Conservation (phyloP, 345 rosid species). For the Kandelia obovata region DNA sequence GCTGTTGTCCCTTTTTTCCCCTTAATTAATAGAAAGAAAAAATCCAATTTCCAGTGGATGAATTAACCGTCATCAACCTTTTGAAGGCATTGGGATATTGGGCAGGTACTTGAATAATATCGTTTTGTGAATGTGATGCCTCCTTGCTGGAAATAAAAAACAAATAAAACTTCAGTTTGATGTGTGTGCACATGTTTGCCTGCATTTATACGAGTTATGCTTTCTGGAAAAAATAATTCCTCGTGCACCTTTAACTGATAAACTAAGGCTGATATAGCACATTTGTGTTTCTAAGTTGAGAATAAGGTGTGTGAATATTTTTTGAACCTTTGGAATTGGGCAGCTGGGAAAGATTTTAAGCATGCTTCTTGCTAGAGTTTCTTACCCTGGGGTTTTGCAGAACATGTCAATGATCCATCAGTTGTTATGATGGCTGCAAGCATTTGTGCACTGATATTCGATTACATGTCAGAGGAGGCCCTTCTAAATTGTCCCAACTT, state of each 20-base stretch:
- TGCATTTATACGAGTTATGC: no score
- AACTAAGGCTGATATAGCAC: no score
- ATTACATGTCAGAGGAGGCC: slow-evolving; percentile 65
- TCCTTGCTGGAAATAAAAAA: background rate
- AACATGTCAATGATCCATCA: slow-evolving; percentile 43
- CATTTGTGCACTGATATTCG: slow-evolving; percentile 65
- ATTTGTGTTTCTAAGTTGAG: slow-evolving; percentile 4
- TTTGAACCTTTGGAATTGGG: background rate
- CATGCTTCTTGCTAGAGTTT: background rate
- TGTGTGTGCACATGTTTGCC: no score
- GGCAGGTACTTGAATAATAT: slow-evolving; percentile 49
- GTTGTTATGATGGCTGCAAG: slow-evolving; percentile 69
- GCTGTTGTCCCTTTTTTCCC: background rate
- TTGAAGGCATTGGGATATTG: slow-evolving; percentile 61
- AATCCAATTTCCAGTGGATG: slow-evolving; percentile 40
- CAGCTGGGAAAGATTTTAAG: no score
- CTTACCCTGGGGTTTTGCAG: slow-evolving; percentile 32
- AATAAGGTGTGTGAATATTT: slow-evolving; percentile 6
- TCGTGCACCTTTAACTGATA: no score
- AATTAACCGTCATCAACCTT: slow-evolving; percentile 37
- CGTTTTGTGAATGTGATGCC: background rate
- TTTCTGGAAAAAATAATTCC: no score
- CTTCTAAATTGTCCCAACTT: slow-evolving; percentile 52
- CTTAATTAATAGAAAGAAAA: slow-evolving; percentile 45
- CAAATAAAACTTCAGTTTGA: background rate